A percentile compares a stretch with the other conserved stretches of the same genome.
Conservation (phyloP, 2,329 filamentous ascomycete species). For the Colletotrichum lindemuthianum region DNA sequence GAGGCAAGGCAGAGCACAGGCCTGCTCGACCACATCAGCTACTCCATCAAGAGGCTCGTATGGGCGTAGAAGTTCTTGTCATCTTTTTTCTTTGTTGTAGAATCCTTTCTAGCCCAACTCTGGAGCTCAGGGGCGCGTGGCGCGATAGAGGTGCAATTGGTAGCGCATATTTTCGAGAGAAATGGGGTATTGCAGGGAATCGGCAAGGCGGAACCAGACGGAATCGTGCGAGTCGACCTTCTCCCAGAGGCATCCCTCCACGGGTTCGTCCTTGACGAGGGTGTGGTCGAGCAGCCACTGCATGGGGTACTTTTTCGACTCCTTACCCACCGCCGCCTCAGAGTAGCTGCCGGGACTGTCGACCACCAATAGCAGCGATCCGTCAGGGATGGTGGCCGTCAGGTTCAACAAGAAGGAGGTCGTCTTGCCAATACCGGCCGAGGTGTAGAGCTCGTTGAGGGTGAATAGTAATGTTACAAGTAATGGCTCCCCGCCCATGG, state of each 20-base stretch:
- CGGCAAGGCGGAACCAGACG: slow-evolving; percentile 82
- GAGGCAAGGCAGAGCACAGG: slow-evolving; percentile 91
- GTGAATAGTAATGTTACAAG: slow-evolving; percentile 92
- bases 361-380: slow-evolving; percentile 81
- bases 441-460: slow-evolving; percentile 91
- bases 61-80: slow-evolving; percentile 66
- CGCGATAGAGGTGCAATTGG: slow-evolving; percentile 84
- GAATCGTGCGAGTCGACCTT: slow-evolving; percentile 81
- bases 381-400: slow-evolving; percentile 65
- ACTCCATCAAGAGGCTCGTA: slow-evolving; percentile 92
- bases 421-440: slow-evolving; percentile 76
- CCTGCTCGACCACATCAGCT: slow-evolving; percentile 85
- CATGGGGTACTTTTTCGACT: slow-evolving; percentile 83
- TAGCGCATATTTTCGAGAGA: slow-evolving; percentile 94
- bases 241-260: slow-evolving; percentile 68
- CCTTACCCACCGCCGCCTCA: slow-evolving; percentile 75
- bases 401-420: slow-evolving; percentile 80
- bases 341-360: slow-evolving; percentile 96
- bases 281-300: slow-evolving; percentile 90
- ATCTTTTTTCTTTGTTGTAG: slow-evolving; percentile 2
- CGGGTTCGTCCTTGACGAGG: slow-evolving; percentile 58
- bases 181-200: slow-evolving; percentile 80
- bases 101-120: not conserved
- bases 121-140: slow-evolving; percentile 32
- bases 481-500: slow-evolving; percentile 49